Base-by-base conservation (phyloP, 352 stramenopile genomes). In the Poterioochromonas sp. region DNA sequence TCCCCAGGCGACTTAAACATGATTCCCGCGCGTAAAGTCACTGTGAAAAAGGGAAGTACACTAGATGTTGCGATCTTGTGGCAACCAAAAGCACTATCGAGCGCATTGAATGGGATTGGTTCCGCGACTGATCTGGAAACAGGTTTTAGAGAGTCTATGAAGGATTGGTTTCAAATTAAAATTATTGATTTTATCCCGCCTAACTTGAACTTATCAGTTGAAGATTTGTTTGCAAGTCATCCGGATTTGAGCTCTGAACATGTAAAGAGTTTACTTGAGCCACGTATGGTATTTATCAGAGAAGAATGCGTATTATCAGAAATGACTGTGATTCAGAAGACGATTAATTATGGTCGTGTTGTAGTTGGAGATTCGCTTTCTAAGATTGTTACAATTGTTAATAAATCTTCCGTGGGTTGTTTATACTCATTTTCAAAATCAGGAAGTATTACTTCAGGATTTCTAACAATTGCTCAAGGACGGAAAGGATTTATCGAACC, bases 391-490 rank as follows among this genome's bases (percentile, higher is more conserved):
- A 43, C 32, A 12, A 54, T 74, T 3, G 11, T 74, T 32, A 74
- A 74, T n/a, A 74, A 54, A 54, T 74, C 65, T 15, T 18, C 11
- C n/a, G 8, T 74, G 11, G 3, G 3, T 58, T 74, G 65, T n/a
- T n/a, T 51, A 15, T 74, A 74, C n/a, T n/a, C 39, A 15, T 26
- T 74, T n/a, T 43, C 32, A 15, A 74, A 74, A 32, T 74, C 65
- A 32, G 65, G 65, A 29, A 74, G 65, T 32, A 74, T 74, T n/a
- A 18, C 65, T 35, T 74, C 65, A 5, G 65, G 65, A 5, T 74
- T 58, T 32, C 43, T 74, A n/a, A 47, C 8, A 15, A 35, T 74
- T n/a, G 3, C 65, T 35, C 5, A 51, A 37, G 65, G 65, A 29
- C 65, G 65, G 20, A 74, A 74, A 54, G 65, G 65, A 12, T 8